Base-by-base conservation (phyloP, 805 yeast genomes). In the Cyberlindnera saturnus region DNA sequence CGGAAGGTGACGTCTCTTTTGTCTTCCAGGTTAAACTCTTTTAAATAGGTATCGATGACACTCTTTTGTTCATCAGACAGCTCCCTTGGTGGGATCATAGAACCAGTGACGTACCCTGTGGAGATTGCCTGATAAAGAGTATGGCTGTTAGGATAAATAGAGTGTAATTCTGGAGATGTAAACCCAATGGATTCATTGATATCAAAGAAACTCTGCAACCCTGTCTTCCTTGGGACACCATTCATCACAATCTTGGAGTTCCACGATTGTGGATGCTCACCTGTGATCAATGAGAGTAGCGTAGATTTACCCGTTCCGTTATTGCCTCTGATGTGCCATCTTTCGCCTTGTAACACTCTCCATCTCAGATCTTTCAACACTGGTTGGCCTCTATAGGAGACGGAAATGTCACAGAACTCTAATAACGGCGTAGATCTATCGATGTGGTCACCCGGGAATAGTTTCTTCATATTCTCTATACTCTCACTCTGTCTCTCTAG, bases 261-360 rank as follows among this genome's bases (percentile, higher is more conserved):
- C 98, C 98, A 91, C 2, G 96, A 82, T 63, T 91, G 96, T 1
- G 99, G 99, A 60, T 91, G 99, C 55, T 91, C 99, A 4, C 96
- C 89, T 0, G 96, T 89, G 26, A 91, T 70, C 37, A 93, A 61
- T 2, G 97, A 79, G 14, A 93, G 63, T 19, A 91, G 64, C 0
- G 99, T 93, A 2, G 96, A 86, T 61, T 91, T 91, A 0, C 99
- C 99, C 0, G 95, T 75, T 1, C 99, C 99, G 52, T 93, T 91
- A 45, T 79, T 77, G 3, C 99, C 99, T 44, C 83, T 68, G 28
- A 91, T 71, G 58, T 93, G 95, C 95, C 97, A 88, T 55, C 77
- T 82, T 32, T 87, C 85, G 4, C 95, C 95, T 35, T 67, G 68
- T 3, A 69, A 66, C 11, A 89, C 82, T 7, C 63, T 65, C 90